Base-by-base conservation (phyloP, 179 eudicot species). In the Spinacia oleracea region DNA sequence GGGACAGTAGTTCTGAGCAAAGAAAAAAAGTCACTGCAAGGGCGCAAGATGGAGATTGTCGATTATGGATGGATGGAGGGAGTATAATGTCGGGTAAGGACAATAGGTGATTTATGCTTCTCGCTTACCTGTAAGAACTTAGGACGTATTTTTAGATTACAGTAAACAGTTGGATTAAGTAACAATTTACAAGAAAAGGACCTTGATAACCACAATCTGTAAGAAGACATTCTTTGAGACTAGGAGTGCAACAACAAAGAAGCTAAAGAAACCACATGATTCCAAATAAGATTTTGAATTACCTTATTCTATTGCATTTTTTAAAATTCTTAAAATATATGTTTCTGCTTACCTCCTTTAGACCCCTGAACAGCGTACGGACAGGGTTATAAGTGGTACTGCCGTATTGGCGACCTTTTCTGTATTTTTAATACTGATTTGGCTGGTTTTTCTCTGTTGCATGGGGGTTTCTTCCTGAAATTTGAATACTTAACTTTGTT, bases 401-500 rank as follows among this genome's bases (percentile, higher is more conserved):
- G n/a, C n/a, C n/a, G n/a, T 65, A 56, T n/a, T 45, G 1, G 21
- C 50, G 48, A 48, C 23, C 4, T 18, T 12, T 18, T 53, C 23
- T 5, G 4, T 53, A 5, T 53, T 21, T 21, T 53, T 9, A 53
- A 4, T 53, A 18, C 58, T 53, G 9, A 53, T 53, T 53, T 53
- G 58, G 58, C 1, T 53, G 58, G 23, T 20, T 4, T 48, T 14
- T 48, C 53, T 48, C 53, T 48, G 15, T 15, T 48, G 5, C 15
- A 15, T 5, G 0, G 20, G 53, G 53, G 5, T 48, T 56, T 64
- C 68, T 31, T 67, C 29, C 32, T 38, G 63, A 23, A 70, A 42
- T 64, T 16, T 72, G 59, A 67, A 40, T 78, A 74, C 59, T 58
- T n/a, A 38, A 51, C 42, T 80, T 63, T 48, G 59, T 58, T 80